Conservation (phyloP, 1,284 basidiomycete genomes). For the Caloboletus inedulis region DNA sequence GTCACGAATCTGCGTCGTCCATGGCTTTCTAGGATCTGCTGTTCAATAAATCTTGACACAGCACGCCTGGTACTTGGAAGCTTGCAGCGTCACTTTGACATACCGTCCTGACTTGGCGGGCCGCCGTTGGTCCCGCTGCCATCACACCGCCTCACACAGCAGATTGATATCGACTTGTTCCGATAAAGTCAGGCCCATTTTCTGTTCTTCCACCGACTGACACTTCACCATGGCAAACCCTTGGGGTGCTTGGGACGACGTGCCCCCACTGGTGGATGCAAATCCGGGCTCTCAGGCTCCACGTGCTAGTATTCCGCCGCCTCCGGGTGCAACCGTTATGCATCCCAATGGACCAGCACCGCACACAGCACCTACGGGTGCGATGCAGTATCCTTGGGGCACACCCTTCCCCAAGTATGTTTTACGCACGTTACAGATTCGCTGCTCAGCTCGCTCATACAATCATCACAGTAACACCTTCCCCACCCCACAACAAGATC, state of each 20-base stretch:
- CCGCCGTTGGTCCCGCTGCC: not conserved
- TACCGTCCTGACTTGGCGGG: not conserved
- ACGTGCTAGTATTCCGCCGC: conserved; percentile 25
- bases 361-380: not conserved
- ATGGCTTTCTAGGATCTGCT: not conserved
- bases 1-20: not conserved
- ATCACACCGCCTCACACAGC: conserved; percentile 22
- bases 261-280: conserved; percentile 29
- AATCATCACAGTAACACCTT: conserved; percentile 7
- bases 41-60: not conserved
- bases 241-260: conserved; percentile 24
- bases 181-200: conserved; percentile 16
- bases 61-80: not conserved
- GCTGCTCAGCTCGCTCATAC: conserved; percentile 3
- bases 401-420: conserved; percentile 19
- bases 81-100: not conserved
- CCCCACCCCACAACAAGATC: conserved; percentile 21
- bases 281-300: conserved; percentile 2
- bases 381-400: conserved; percentile 17
- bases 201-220: not conserved
- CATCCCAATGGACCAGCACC: conserved; percentile 13
- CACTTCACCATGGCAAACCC: conserved; percentile 17
- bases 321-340: conserved; percentile 19
- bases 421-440: not conserved
- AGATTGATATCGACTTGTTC: conserved; percentile 17